Evolutionary conservation across 75 land plant species (phyloP).

Genomic region (Pinus albicaulis): DNA sequence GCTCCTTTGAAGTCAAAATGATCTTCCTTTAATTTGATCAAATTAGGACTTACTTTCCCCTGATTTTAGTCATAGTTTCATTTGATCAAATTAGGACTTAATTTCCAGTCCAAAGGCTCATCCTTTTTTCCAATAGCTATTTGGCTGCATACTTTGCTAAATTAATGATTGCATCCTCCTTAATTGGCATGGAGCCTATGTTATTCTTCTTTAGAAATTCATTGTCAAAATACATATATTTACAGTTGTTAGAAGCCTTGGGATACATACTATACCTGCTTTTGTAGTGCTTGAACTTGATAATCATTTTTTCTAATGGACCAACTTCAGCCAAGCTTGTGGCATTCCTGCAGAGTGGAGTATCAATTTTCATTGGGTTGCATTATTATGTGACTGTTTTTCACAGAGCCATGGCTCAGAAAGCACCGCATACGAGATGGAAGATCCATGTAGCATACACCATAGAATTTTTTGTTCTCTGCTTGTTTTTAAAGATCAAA

Average conservation of each 20-base stretch:
- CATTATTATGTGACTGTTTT: constrained; percentile 46
- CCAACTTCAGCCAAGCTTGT: constrained; percentile 10
- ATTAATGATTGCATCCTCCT: constrained; percentile 17
- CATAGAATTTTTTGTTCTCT: constrained; percentile 18
- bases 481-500: constrained; percentile 26
- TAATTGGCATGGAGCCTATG: constrained; percentile 31
- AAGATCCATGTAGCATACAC: constrained; percentile 25
- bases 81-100: constrained; percentile 28
- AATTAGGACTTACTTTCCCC: no score
- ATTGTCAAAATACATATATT: constrained; percentile 18
- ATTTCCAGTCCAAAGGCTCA: constrained; percentile 25
- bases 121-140: constrained; percentile 26
- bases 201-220: constrained; percentile 24
- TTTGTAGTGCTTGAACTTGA: constrained; percentile 16
- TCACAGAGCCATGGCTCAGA: constrained; percentile 27
- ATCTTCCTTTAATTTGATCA: no score
- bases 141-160: constrained; percentile 26
- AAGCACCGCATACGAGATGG: constrained; percentile 32
- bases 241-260: constrained; percentile 36
- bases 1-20: no score
- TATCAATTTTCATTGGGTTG: constrained; percentile 20
- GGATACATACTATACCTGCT: constrained; percentile 34
- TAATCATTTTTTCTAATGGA: constrained; percentile 11
- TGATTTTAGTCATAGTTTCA: constrained; percentile 23
- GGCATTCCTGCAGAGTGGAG: constrained; percentile 20